Evolutionary conservation across 306 rosid species (phyloP).

Genomic region (Albizia julibrissin): DNA sequence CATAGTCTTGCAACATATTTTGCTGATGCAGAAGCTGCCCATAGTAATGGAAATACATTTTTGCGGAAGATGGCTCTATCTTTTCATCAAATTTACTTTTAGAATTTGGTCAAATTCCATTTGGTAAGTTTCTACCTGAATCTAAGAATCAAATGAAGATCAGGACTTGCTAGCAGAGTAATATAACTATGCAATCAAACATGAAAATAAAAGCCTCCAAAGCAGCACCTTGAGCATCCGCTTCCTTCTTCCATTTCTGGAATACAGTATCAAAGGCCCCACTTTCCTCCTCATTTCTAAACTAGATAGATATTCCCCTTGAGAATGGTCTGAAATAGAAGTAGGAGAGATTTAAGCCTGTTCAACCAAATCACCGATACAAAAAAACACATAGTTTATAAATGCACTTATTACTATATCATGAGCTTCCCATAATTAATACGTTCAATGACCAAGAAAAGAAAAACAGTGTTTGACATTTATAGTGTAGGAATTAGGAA

Average conservation of each 20-base stretch:
- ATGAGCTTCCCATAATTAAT: too few species aligned
- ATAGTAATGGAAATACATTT: conserved; percentile 96
- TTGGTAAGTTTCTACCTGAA: conserved; percentile 58
- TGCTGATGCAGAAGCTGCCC: conserved; percentile 94
- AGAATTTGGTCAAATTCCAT: conserved; percentile 54
- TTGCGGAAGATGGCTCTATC: conserved; percentile 91
- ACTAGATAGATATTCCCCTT: conserved; percentile 60
- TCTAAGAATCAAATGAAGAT: conserved; percentile 9
- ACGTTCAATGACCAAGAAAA: too few species aligned
- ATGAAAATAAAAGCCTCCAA: conserved; percentile 21
- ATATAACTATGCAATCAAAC: background rate
- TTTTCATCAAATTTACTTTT: conserved; percentile 91
- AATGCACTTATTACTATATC: too few species aligned
- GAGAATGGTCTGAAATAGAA: conserved; percentile 79
- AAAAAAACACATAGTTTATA: too few species aligned
- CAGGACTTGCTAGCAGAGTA: background rate
- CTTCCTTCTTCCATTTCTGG: conserved; percentile 72
- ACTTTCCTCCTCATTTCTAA: conserved; percentile 78
- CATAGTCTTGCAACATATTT: conserved; percentile 84
- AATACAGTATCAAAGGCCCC: conserved; percentile 67
- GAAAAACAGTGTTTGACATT: too few species aligned
- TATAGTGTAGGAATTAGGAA: too few species aligned
- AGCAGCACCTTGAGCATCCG: conserved; percentile 62
- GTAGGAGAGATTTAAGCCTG: too few species aligned
- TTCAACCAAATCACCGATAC: too few species aligned